phyloP scores from a whole-genome alignment of 768 basidiomycete genomes.

The Naganishia randhawae region DNA sequence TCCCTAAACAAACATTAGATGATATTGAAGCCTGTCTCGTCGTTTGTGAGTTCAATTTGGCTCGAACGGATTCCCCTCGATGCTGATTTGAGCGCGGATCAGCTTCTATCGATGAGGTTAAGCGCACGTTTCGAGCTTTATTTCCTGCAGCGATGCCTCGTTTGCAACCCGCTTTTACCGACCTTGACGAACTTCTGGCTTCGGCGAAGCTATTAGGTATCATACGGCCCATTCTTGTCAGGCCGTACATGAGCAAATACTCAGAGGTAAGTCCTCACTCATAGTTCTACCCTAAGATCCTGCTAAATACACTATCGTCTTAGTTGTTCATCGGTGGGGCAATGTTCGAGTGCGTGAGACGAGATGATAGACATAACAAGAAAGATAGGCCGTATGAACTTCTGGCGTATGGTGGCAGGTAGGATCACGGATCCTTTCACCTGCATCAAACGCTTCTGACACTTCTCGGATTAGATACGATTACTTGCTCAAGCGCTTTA shows the following conservation, averaged over 20 bases:
- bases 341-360: constrained; percentile 47
- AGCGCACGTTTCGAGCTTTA: not conserved
- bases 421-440: constrained; percentile 1
- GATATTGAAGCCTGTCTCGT: constrained; percentile 47
- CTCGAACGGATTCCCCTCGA: constrained; percentile 27
- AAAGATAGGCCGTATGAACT: constrained; percentile 42
- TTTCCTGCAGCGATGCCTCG: constrained; percentile 33
- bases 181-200: constrained; percentile 35
- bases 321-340: constrained; percentile 47
- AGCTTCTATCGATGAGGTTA: constrained; percentile 38
- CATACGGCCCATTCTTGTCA: constrained; percentile 36
- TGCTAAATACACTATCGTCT: not conserved
- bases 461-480: constrained; percentile 37
- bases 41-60: constrained; percentile 32
- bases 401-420: constrained; percentile 46
- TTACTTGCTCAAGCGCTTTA: constrained; percentile 44
- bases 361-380: constrained; percentile 27
- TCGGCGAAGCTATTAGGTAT: constrained; percentile 39
- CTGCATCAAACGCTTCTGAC: not conserved
- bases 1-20: constrained; percentile 32
- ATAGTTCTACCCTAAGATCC: not conserved
- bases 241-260: constrained; percentile 41
- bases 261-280: constrained; percentile 35
- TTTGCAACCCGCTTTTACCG: constrained; percentile 37
- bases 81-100: constrained; percentile 24